Evolutionary conservation across 208 protist genomes (phyloP).

Genomic region (Wallacemonas rigidus): DNA sequence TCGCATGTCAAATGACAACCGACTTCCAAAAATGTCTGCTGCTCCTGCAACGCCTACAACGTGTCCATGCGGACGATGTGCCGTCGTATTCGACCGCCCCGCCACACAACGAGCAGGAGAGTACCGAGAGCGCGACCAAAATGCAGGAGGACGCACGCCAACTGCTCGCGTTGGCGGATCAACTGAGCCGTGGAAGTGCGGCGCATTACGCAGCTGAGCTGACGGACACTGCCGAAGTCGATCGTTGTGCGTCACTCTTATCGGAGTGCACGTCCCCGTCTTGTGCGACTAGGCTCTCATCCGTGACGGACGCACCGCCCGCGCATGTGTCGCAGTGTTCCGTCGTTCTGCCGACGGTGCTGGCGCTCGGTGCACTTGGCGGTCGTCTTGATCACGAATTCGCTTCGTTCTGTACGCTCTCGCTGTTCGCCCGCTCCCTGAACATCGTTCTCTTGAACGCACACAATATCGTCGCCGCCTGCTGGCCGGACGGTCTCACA

Average conservation of each 20-base stretch:
- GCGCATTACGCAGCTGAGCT: not conserved
- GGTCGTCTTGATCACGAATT: conserved; percentile 84
- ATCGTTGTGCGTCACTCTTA: conserved; percentile 5
- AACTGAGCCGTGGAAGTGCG: not conserved
- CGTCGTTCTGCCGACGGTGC: conserved; percentile 57
- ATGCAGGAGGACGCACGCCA: not conserved
- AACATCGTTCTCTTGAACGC: conserved; percentile 48
- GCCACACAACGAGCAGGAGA: not conserved
- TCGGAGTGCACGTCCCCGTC: conserved; percentile 4
- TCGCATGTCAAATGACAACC: conserved; percentile 78
- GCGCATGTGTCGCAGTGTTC: conserved; percentile 10
- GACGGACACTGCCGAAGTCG: not conserved
- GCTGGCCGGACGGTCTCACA: conserved; percentile 70
- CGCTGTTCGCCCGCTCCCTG: conserved; percentile 29
- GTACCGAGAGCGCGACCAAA: not conserved
- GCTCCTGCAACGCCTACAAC: conserved; percentile 44
- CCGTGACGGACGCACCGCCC: no score
- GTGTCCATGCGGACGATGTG: conserved; percentile 21
- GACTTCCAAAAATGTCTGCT: conserved; percentile 75
- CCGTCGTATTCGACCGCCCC: not conserved
- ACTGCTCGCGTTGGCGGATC: not conserved
- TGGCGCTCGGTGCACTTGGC: conserved; percentile 64
- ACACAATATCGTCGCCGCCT: conserved; percentile 67
- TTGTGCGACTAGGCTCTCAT: not conserved
- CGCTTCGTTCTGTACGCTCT: conserved; percentile 35